Base-by-base conservation (phyloP, 345 rosid genomes). In the Sisymbrium altissimum region DNA sequence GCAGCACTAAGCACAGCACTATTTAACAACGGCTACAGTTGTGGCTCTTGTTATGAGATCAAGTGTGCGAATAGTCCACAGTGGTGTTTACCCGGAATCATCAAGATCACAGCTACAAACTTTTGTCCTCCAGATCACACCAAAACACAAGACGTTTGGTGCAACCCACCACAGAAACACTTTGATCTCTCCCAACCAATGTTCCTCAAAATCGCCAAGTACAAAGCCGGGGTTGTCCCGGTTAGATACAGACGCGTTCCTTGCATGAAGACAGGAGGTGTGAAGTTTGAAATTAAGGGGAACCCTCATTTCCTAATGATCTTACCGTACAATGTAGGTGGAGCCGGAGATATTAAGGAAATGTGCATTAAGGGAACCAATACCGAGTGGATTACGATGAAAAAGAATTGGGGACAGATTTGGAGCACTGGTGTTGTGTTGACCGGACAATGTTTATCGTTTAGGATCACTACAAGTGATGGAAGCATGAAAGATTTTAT, bases 111-210 rank as follows among this genome's bases (percentile, higher is more conserved):
- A 0, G 92, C 87, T 17, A 89, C 93, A 11, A 89, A 89, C 27
- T 83, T 86, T 17, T 89, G 91, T 79, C 96, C 88, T 3, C 86
- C 90, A 0, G 64, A 86, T 59, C 70, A 78, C 70, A 0, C 70
- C 3, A 80, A 82, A 7, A 0, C 74, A 0, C 8, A 3, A 0
- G 85, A 76, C 2, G 1, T 0, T 33, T 82, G 86, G 86, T 84
- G 89, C 68, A 82, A 84, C 44, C 86, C 86, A 12, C 89, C 89
- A 4, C 79, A 49, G 23, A 68, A 79, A 15, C 86, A 86, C 75
- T 84, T 86, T 25, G 89, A 86, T 55, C 75, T 84, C 1, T 79
- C 85, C 0, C 75, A 74, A 81, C 33, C 71, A 7, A 82, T 86
- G 86, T 86, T 77, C 73, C 52, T 48, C 3, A 75, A 74, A 10